Conservation (phyloP, 2,329 filamentous ascomycete species). For the Apiospora saccharicola region DNA sequence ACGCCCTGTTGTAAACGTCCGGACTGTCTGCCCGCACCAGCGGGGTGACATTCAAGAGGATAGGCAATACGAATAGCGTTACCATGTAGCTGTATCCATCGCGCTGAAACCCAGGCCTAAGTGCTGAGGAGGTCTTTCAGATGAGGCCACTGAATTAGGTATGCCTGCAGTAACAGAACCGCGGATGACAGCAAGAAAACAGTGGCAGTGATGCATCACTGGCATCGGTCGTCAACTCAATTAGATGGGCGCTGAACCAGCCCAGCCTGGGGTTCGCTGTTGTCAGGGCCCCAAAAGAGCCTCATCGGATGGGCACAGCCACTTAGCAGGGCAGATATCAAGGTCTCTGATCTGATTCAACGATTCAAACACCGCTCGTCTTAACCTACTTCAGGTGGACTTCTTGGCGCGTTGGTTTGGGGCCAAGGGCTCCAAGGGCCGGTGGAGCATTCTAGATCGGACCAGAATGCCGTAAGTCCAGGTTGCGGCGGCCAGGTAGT, state of each 20-base stretch:
- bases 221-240: constrained; percentile 11
- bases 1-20: neutral
- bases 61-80: neutral
- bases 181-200: neutral
- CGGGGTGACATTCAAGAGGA: neutral
- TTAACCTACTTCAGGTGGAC: constrained; percentile 13
- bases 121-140: neutral
- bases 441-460: constrained; percentile 12
- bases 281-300: neutral
- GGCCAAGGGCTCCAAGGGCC: constrained; percentile 1
- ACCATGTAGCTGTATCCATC: neutral
- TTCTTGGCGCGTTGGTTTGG: neutral
- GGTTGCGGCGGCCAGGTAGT: neutral
- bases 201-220: neutral
- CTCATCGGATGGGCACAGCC: neutral
- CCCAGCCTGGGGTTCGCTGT: neutral
- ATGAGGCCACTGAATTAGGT: constrained; percentile 16
- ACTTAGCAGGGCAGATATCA: neutral
- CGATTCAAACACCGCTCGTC: constrained; percentile 20
- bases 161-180: neutral
- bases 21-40: no score
- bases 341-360: constrained; percentile 9
- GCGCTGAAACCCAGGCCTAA: neutral
- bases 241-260: constrained; percentile 6
- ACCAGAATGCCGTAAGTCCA: neutral